A percentile compares a stretch with the other conserved stretches of the same genome.
Evolutionary conservation across 305 asterid genomes (phyloP).

Genomic region (Rubia tinctorum): DNA sequence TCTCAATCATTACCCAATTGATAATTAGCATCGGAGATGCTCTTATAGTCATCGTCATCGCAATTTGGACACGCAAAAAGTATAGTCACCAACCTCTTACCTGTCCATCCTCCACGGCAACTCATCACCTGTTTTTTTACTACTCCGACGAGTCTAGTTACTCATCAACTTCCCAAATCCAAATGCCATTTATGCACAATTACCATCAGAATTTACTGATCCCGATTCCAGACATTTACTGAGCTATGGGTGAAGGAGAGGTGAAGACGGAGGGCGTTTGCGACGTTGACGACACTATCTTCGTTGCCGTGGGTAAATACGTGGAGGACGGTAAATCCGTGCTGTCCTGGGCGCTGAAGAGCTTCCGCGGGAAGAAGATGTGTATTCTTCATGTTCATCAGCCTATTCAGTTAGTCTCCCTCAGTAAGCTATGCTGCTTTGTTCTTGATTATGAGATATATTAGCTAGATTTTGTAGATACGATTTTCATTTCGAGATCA

Average conservation of each 20-base stretch:
- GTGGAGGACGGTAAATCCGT: constrained; percentile 62
- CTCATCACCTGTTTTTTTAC: background rate
- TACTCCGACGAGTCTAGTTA: background rate
- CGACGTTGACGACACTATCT: constrained; percentile 37
- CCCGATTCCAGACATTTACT: background rate
- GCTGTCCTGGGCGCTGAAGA: constrained; percentile 57
- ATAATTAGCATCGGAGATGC: too few species aligned
- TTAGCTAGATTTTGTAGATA: background rate
- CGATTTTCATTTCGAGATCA: background rate
- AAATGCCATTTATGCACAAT: background rate
- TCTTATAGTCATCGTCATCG: background rate
- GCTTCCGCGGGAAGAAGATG: constrained; percentile 44
- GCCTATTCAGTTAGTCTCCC: constrained; percentile 43
- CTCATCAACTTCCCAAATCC: background rate
- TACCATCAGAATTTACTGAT: background rate
- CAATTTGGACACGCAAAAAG: background rate
- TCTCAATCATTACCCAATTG: too few species aligned
- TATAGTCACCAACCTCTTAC: constrained; percentile 1
- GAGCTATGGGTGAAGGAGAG: constrained; percentile 45
- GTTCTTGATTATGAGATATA: background rate
- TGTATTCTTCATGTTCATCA: constrained; percentile 83
- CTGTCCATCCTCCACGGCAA: background rate
- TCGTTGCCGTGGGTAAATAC: constrained; percentile 79
- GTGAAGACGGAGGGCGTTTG: constrained; percentile 27
- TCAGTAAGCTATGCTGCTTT: constrained; percentile 39